Evolutionary conservation across 192 early-diverging fungal genomes (phyloP).

Genomic region (Linnemannia schmuckeri): DNA sequence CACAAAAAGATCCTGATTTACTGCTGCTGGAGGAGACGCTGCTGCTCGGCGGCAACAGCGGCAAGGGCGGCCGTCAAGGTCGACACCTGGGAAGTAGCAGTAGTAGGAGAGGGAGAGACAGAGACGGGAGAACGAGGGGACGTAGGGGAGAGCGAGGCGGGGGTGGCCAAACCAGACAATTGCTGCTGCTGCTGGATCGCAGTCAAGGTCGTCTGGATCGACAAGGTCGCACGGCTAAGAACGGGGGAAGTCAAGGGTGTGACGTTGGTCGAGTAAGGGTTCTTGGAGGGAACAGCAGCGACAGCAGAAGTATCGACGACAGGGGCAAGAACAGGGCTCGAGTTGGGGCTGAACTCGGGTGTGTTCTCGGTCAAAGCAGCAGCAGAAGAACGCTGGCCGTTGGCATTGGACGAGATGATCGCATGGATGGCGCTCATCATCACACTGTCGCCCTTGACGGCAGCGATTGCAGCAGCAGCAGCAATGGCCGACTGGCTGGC

Average conservation of each 20-base stretch:
- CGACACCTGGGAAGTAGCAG: conserved; percentile 32
- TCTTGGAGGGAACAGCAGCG: not conserved
- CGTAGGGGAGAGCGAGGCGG: conserved; percentile 45
- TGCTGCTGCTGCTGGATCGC: conserved; percentile 11
- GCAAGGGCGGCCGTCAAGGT: conserved; percentile 50
- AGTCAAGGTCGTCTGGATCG: conserved; percentile 41
- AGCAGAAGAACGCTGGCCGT: conserved; percentile 17
- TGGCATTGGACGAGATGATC: conserved; percentile 47
- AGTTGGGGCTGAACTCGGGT: conserved; percentile 50
- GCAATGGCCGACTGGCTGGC: conserved; percentile 69
- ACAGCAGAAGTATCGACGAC: not conserved
- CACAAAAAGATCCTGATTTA: not conserved
- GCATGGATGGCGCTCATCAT: conserved; percentile 55
- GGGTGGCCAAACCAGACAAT: conserved; percentile 39
- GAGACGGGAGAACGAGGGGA: conserved; percentile 28
- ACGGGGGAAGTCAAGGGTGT: conserved; percentile 43
- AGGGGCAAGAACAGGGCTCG: conserved; percentile 41
- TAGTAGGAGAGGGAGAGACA: not conserved
- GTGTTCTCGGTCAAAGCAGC: conserved; percentile 24
- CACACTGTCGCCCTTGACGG: conserved; percentile 55
- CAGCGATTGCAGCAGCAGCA: conserved; percentile 71
- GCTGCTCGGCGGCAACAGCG: conserved; percentile 50
- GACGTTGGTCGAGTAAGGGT: conserved; percentile 31
- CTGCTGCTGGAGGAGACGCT: conserved; percentile 8
- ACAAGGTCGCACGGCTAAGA: conserved; percentile 28